Evolutionary conservation across 1,139 yeast genomes (phyloP), one percentile per base, ranked within the genome.

Genomic region (Suhomyces panamericanus): DNA sequence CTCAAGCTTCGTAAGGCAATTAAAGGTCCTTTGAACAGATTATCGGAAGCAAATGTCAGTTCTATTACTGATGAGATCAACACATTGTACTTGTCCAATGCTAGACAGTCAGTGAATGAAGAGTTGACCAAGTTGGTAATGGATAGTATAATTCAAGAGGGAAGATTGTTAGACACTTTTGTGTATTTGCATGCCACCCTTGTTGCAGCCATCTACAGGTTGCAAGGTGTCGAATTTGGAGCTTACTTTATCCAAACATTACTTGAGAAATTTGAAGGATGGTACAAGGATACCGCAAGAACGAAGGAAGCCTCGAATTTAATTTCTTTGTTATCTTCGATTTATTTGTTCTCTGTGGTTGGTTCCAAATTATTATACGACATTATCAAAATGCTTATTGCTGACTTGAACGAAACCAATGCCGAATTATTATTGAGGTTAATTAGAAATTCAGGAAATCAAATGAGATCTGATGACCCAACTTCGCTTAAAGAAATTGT

Each of bases 391-490:
- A 57, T 73, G 32, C 74, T 88, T 47, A 74, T 87, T 30, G 58
- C 62, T 4, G 77, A 80, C 12, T 78, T 89, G 31, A 75, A 78
- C 49, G 97, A 89, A 63, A 55, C 68, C 20, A 85, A 87, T 52
- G 88, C 96, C 1, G 98, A 91, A 55, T 66, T 88, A 29, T 70
- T 95, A 42, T 70, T 93, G 42, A 78, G 85, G 51, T 71, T 93
- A 20, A 73, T 93, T 17, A 78, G 87, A 42, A 81, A 81, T 33
- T 81, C 91, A 6, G 99, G 99, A 36, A 78, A 84, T 14, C 90
- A 88, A 59, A 79, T 95, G 66, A 80, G 99, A 56, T 70, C 87
- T 2, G 99, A 95, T 59, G 99, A 93, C 62, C 96, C 98, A 2
- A 66, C 79, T 7, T 85, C 97, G 0, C 72, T 95, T 44, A 90